Evolutionary conservation across 176 grass and related monocot species (phyloP).

Genomic region (Oryza glaberrima): DNA sequence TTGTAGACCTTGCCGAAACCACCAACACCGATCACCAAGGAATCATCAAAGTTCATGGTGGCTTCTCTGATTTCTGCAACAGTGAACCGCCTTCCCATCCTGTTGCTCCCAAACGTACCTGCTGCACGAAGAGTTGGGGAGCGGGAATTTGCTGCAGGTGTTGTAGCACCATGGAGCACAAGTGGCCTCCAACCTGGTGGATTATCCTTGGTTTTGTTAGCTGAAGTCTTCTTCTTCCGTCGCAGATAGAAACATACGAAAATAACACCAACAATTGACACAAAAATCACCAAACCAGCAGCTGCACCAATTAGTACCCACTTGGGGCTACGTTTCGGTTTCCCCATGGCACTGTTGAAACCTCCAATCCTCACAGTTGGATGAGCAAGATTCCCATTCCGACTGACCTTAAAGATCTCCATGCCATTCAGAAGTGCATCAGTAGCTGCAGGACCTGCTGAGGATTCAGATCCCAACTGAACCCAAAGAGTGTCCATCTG

Average conservation of each 20-base stretch:
- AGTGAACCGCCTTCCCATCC: constrained; percentile 63
- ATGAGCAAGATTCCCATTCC: constrained; percentile 73
- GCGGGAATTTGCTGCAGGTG: constrained; percentile 47
- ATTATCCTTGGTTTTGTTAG: constrained; percentile 40
- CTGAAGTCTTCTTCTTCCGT: constrained; percentile 42
- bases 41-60: constrained; percentile 85
- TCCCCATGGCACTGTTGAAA: constrained; percentile 29
- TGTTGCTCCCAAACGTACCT: constrained; percentile 46
- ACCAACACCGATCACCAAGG: constrained; percentile 81
- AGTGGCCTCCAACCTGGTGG: constrained; percentile 57
- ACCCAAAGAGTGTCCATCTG: constrained; percentile 88
- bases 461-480: constrained; percentile 79
- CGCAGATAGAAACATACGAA: constrained; percentile 40
- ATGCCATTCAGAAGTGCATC: constrained; percentile 93
- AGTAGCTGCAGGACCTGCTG: constrained; percentile 49
- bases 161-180: constrained; percentile 58
- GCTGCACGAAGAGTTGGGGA: constrained; percentile 29
- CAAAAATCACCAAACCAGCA: constrained; percentile 52
- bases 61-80: constrained; percentile 73
- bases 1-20: constrained; percentile 94
- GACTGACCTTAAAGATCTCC: constrained; percentile 98
- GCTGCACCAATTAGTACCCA: constrained; percentile 59
- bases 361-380: constrained; percentile 54
- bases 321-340: constrained; percentile 52
- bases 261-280: constrained; percentile 44